Percentiles rank a stretch among this genome's conserved stretches.
phyloP scores from a whole-genome alignment of 192 early-diverging fungal species.

The Gonapodya prolifera region DNA sequence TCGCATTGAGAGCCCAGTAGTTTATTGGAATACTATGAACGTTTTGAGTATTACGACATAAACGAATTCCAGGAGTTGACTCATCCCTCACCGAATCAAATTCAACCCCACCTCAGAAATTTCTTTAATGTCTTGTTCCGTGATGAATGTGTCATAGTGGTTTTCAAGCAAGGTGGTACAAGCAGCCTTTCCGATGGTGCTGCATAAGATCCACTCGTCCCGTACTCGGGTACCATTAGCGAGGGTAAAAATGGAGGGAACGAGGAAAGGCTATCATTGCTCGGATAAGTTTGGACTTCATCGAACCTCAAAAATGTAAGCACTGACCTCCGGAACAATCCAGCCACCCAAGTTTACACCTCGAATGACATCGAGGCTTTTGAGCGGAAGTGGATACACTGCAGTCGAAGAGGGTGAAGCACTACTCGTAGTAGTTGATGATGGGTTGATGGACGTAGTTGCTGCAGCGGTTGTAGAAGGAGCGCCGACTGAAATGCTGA shows the following conservation, averaged over 20 bases:
- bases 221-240: conserved; percentile 20
- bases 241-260: conserved; percentile 31
- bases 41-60: no score
- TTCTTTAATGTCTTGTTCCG: conserved; percentile 39
- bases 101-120: conserved; percentile 46
- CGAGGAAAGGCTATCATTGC: conserved; percentile 21
- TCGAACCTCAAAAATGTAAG: neutral
- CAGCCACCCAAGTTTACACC: conserved; percentile 62
- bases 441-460: neutral
- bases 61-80: no score
- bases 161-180: conserved; percentile 27
- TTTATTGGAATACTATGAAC: conserved; percentile 47
- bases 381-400: neutral
- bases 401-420: neutral
- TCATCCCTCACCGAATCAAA: conserved; percentile 22
- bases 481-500: no score
- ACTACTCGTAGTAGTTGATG: neutral
- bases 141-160: conserved; percentile 50
- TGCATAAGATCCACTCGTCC: conserved; percentile 55
- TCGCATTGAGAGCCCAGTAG: conserved; percentile 50
- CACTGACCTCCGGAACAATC: conserved; percentile 41
- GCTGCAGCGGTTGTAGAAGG: no score
- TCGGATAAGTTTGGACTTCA: neutral
- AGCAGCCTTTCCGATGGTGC: conserved; percentile 34
- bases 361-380: conserved; percentile 22